phyloP scores from a whole-genome alignment of 441 rosid species.

The Euphorbia neoarborescens region DNA sequence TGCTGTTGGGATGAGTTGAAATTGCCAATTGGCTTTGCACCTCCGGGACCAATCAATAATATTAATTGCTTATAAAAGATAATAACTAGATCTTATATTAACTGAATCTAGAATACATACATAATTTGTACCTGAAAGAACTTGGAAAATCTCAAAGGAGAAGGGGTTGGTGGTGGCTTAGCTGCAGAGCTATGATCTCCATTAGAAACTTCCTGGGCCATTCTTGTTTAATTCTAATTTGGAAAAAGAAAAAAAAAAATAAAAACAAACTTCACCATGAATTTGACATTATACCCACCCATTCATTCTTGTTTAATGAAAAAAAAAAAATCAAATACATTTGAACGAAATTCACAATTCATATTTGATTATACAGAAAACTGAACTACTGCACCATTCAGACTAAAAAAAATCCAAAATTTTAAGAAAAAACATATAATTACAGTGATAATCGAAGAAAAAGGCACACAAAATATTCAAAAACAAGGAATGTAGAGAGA shows the following conservation, averaged over 20 bases:
- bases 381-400: conserved; percentile 1
- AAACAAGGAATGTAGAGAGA: conserved; percentile 29
- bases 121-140: conserved; percentile 71
- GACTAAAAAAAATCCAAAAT: neutral
- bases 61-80: too few relatives aligned
- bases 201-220: conserved; percentile 50
- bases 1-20: too few relatives aligned
- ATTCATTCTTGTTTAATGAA: too few relatives aligned
- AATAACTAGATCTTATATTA: too few relatives aligned
- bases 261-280: neutral
- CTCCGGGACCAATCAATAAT: too few relatives aligned
- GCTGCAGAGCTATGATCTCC: conserved; percentile 46
- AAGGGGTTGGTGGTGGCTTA: conserved; percentile 78
- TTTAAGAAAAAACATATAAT: neutral
- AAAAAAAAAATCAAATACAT: neutral
- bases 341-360: neutral
- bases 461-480: conserved; percentile 19
- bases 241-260: conserved; percentile 2
- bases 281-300: too few relatives aligned
- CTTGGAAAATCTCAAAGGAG: conserved; percentile 86
- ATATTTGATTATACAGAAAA: conserved; percentile 21
- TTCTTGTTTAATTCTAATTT: conserved; percentile 31
- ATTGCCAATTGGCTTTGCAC: too few relatives aligned
- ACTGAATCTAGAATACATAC: neutral
- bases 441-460: conserved; percentile 10